phyloP scores from a whole-genome alignment of 2,329 filamentous ascomycete genomes.

The Nannizziopsis arthrosporioides region DNA sequence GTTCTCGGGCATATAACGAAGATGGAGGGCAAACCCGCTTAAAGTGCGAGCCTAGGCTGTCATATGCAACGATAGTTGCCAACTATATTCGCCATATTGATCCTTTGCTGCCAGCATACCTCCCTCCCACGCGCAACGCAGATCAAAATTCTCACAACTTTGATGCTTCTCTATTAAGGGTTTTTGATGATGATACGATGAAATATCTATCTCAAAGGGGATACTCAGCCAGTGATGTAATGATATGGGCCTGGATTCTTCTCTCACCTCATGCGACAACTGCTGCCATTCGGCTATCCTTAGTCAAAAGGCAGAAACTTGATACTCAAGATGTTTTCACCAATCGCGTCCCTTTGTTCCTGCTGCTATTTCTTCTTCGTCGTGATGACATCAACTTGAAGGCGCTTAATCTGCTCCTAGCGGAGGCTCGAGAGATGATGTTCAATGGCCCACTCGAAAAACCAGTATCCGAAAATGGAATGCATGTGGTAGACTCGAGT shows the following conservation, averaged over 20 bases:
- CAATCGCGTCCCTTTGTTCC: slow-evolving; percentile 34
- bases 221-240: slow-evolving; percentile 31
- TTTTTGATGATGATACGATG: slow-evolving; percentile 25
- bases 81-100: slow-evolving; percentile 30
- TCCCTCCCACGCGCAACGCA: neutral
- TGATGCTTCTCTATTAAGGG: slow-evolving; percentile 21
- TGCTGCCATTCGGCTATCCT: slow-evolving; percentile 29
- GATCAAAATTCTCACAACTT: slow-evolving; percentile 12
- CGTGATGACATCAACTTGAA: slow-evolving; percentile 30
- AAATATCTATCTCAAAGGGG: slow-evolving; percentile 24
- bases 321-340: slow-evolving; percentile 2
- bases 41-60: slow-evolving; percentile 2
- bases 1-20: neutral
- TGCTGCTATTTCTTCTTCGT: slow-evolving; percentile 39
- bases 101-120: slow-evolving; percentile 18
- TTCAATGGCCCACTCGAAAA: neutral
- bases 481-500: neutral
- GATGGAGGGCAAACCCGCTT: neutral
- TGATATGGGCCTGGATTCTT: slow-evolving; percentile 39
- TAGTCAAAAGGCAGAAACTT: slow-evolving; percentile 20
- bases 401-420: slow-evolving; percentile 35
- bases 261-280: slow-evolving; percentile 26
- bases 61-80: slow-evolving; percentile 24
- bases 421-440: slow-evolving; percentile 25
- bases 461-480: neutral